Percentiles rank a stretch among this genome's conserved stretches.
Conservation (phyloP, 2,329 filamentous ascomycete species). For the Pseudopithomyces maydicus region DNA sequence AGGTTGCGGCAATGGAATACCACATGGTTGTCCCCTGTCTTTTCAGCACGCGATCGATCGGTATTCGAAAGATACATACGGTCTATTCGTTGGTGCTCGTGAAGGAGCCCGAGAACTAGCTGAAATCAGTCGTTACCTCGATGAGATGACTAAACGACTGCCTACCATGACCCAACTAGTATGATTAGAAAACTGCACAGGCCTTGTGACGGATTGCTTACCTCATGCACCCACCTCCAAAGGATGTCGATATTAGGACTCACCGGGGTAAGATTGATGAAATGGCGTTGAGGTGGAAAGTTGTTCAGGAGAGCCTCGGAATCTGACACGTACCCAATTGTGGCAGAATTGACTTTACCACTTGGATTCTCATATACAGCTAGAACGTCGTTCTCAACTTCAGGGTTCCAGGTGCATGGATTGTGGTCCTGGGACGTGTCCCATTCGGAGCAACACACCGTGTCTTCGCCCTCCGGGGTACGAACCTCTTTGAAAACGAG, state of each 20-base stretch:
- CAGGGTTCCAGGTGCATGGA: not conserved
- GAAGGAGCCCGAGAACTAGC: not conserved
- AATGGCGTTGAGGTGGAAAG: not conserved
- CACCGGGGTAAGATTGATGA: not conserved
- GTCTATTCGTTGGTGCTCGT: not conserved
- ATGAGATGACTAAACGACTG: not conserved
- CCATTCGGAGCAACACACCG: not conserved
- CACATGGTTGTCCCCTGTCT: not conserved
- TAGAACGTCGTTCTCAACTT: not conserved
- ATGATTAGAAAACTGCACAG: not conserved
- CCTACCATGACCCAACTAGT: not conserved
- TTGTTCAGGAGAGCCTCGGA: not conserved
- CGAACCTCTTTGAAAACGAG: not conserved
- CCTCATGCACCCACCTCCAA: not conserved
- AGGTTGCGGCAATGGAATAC: not conserved
- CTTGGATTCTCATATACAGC: not conserved
- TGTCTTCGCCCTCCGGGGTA: not conserved
- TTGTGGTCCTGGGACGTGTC: not conserved
- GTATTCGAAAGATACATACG: not conserved
- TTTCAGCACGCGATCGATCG: not conserved
- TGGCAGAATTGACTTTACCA: not conserved
- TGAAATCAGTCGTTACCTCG: not conserved
- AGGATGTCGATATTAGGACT: not conserved
- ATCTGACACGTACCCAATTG: not conserved
- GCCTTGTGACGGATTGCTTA: not conserved